Base-by-base conservation (phyloP, 345 rosid genomes). In the Hibiscus mutabilis region DNA sequence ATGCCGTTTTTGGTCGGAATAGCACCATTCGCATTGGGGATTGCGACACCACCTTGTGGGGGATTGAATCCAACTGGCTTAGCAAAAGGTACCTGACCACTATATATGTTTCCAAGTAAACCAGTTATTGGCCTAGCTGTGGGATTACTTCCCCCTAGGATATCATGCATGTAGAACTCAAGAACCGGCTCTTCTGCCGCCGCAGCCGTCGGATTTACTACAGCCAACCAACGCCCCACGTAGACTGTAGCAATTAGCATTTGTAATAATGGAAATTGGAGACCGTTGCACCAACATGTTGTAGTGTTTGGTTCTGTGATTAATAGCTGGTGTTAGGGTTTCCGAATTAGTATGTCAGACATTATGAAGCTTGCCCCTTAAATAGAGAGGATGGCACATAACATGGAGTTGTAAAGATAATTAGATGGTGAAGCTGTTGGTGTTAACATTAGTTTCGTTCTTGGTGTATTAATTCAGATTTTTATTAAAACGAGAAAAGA, bases 41-140 rank as follows among this genome's bases (percentile, higher is more conserved):
- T 89, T 35, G 88, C 92, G 18, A 90, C 85, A 16, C 86, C 93
- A 27, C 75, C 82, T 56, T 82, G 6, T 0, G 99, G 97, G 5
- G 93, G 91, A 22, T 79, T 60, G 79, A 95, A 89, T 10, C 94
- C 99, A 19, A 92, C 69, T n/a, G 88, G 92, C 79, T 82, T 88
- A 21, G 99, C 99, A 69, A 92, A 95, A 22, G 99, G 97, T 44
- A 95, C 99, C 68, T 95, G 97, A 24, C 97, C 97, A 16, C 82
- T 86, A 79, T 92, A 95, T 15, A 95, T 92, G 84, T 86, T 90
- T 15, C 99, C 99, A n/a, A 90, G 85, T 83, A 95, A 75, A 74
- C 99, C 99, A 0, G 99, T 64, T 80, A 95, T 73, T 0, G 97
- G 99, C 70, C 97, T 86, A 0, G 97, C 96, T 0, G 97, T 90